Base-by-base conservation (phyloP, 169 alveolate genomes). In the Eimeria maxima region DNA sequence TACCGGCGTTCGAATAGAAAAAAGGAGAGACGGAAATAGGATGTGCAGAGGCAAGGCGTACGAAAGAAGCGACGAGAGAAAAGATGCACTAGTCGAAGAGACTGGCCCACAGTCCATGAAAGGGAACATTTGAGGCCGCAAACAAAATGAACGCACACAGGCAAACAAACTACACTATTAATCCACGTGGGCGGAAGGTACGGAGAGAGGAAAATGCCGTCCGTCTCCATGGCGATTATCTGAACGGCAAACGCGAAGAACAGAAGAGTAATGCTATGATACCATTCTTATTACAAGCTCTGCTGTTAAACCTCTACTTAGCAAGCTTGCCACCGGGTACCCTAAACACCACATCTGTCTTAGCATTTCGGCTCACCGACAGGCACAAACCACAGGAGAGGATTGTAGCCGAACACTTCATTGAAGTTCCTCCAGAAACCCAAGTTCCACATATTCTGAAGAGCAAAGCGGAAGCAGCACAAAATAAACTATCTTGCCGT, bases 301-400 rank as follows among this genome's bases (percentile, higher is more conserved):
- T 24, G 74, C 45, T 73, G 50, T 14, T 73, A 42, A 24, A 18
- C 55, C 84, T 42, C 84, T 38, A 55, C 47, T 53, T 53, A 11
- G 20, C 16, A 14, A 53, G 1, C 1, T 11, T 53, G 20, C 10
- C 60, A 11, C 20, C 0, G 16, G 60, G 10, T 13, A 11, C n/a
- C 14, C 55, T 73, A 33, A 14, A 73, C 47, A 2, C 47, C 27
- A 38, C 10, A 73, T 4, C 33, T 73, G 84, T 16, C 84, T 16
- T 38, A 16, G 38, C 47, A 73, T 11, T 29, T 38, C 14, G 22
- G 10, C 88, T 83, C 53, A 84, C 86, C 96, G 57, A 87, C 29
- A 42, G 95, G 96, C 67, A 95, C 29, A 45, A 93, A 69, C 96
- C 96, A 93, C 60, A 93, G 89, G 20, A 93, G 88, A 1, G 96